phyloP scores from a whole-genome alignment of 2,329 filamentous ascomycete genomes.

The Anisogramma anomala region DNA sequence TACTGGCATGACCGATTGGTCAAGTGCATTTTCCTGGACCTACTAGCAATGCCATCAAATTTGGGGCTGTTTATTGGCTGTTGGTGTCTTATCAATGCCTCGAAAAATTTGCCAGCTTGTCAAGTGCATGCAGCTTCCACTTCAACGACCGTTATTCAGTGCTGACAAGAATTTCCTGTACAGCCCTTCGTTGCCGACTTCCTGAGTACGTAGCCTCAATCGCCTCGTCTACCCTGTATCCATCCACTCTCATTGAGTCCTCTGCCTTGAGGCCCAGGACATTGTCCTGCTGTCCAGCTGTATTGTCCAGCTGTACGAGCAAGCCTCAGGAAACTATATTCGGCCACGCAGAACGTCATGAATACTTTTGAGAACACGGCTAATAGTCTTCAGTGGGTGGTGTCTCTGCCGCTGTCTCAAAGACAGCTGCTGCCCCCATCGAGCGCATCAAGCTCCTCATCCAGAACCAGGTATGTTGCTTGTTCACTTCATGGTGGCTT shows the following conservation, averaged over 20 bases:
- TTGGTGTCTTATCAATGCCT: constrained; percentile 10
- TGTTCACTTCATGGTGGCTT: not conserved
- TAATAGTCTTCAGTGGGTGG: constrained; percentile 68
- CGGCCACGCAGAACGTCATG: not conserved
- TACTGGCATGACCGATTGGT: not conserved
- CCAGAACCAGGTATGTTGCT: constrained; percentile 89
- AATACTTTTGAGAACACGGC: constrained; percentile 1
- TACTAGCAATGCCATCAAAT: constrained; percentile 1
- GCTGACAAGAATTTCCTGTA: constrained; percentile 15
- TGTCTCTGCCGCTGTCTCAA: constrained; percentile 99
- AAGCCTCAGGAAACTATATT: not conserved
- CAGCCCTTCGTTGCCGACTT: constrained; percentile 96
- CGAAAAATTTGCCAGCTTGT: constrained; percentile 11
- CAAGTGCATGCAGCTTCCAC: constrained; percentile 14
- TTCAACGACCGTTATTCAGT: constrained; percentile 23
- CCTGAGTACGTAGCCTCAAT: constrained; percentile 66
- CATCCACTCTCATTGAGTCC: not conserved
- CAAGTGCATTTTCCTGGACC: constrained; percentile 1
- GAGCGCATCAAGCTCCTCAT: constrained; percentile 99
- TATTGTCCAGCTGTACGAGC: not conserved
- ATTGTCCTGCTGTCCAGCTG: no score
- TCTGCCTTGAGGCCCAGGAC: not conserved
- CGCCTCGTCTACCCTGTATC: not conserved
- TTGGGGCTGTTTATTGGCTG: not conserved
- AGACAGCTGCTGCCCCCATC: constrained; percentile 98